Conservation (phyloP, 257 asterid genomes). For the Penstemon barbatus region DNA sequence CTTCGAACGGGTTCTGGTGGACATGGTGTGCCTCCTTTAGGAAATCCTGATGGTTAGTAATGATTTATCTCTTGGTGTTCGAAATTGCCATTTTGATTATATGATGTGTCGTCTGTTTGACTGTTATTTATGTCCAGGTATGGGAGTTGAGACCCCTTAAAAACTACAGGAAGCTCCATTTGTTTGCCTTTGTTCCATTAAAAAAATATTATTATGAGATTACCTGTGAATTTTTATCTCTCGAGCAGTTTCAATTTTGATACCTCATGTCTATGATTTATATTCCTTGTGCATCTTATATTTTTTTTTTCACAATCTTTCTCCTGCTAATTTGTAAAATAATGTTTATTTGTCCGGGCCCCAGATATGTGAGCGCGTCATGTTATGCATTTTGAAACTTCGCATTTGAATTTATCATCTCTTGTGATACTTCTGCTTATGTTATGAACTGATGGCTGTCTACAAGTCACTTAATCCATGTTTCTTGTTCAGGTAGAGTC, state of each 20-base stretch:
- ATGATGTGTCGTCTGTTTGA: constrained; percentile 22
- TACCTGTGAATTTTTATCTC: too few relatives aligned
- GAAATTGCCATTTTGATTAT: constrained; percentile 4
- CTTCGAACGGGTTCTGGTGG: constrained; percentile 99
- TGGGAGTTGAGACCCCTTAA: too few relatives aligned
- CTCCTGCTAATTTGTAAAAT: too few relatives aligned
- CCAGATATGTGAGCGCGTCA: not conserved
- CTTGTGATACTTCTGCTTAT: not conserved
- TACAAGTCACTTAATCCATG: constrained; percentile 1
- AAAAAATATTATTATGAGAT: too few relatives aligned
- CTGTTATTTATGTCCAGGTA: not conserved
- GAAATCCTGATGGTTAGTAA: constrained; percentile 95
- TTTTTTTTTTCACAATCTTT: too few relatives aligned
- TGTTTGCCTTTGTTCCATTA: too few relatives aligned
- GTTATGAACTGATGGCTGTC: not conserved
- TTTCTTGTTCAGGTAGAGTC: constrained; percentile 56
- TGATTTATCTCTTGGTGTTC: constrained; percentile 22
- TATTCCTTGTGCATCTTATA: too few relatives aligned
- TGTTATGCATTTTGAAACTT: not conserved
- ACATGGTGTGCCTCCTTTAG: constrained; percentile 98
- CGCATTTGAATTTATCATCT: not conserved
- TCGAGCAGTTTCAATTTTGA: too few relatives aligned
- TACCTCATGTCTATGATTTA: too few relatives aligned
- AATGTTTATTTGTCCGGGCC: too few relatives aligned
- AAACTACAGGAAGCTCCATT: too few relatives aligned